Conservation (phyloP, 805 yeast genomes). For the Saccharomycopsis synnaedendra region DNA sequence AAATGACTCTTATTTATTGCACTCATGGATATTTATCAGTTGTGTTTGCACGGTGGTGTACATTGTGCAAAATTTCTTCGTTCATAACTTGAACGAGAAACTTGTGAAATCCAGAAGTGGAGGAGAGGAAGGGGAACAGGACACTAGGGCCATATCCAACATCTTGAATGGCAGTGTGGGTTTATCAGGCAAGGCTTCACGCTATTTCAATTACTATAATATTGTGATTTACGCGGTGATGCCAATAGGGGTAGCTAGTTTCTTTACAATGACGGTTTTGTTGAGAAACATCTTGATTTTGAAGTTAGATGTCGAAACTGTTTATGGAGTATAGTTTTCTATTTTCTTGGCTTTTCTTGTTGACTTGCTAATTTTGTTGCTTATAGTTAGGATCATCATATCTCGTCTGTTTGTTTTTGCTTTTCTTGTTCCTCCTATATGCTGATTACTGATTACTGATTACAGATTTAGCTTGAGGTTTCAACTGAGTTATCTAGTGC, state of each 20-base stretch:
- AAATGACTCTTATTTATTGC: conserved; percentile 61
- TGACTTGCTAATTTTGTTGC: too few relatives aligned
- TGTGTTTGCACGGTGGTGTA: conserved; percentile 72
- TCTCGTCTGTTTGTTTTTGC: too few relatives aligned
- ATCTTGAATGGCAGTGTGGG: conserved; percentile 9
- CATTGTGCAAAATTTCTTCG: conserved; percentile 79
- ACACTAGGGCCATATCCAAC: conserved; percentile 1
- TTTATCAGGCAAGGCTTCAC: conserved; percentile 23
- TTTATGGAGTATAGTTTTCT: background rate
- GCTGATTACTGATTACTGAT: too few relatives aligned
- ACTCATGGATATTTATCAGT: conserved; percentile 87
- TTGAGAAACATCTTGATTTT: conserved; percentile 65
- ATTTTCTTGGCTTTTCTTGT: too few relatives aligned
- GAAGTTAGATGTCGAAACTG: conserved; percentile 42
- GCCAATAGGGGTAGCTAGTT: conserved; percentile 94
- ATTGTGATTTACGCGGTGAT: conserved; percentile 94
- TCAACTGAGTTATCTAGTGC: too few relatives aligned
- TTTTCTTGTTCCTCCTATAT: too few relatives aligned
- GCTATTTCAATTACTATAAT: conserved; percentile 78
- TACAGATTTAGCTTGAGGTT: too few relatives aligned
- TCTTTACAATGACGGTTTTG: conserved; percentile 80
- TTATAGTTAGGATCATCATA: too few relatives aligned
- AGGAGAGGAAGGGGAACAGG: conserved; percentile 15
- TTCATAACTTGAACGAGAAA: conserved; percentile 48
- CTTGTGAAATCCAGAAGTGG: conserved; percentile 28